phyloP scores from a whole-genome alignment of 108 stramenopile genomes.

The Skeletonema grethae region DNA sequence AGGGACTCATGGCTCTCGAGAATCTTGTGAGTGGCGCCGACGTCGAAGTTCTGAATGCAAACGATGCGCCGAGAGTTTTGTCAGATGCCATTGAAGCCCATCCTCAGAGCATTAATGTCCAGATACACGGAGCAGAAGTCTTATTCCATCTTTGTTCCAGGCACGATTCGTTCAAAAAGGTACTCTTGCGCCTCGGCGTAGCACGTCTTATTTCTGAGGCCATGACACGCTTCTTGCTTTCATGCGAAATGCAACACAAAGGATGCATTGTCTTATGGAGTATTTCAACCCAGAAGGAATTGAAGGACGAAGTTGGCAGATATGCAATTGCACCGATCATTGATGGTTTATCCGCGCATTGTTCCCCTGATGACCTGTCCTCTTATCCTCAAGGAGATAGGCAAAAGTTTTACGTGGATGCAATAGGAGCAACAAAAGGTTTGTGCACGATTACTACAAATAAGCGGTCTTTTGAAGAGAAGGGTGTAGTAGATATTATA shows the following conservation, averaged over 20 bases:
- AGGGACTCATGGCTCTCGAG: constrained; percentile 29
- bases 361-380: constrained; percentile 1
- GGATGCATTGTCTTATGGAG: constrained; percentile 29
- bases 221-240: constrained; percentile 22
- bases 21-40: constrained; percentile 39
- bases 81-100: not conserved
- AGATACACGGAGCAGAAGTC: constrained; percentile 2
- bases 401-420: constrained; percentile 19
- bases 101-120: constrained; percentile 9
- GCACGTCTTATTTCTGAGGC: constrained; percentile 16
- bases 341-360: constrained; percentile 29
- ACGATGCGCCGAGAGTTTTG: constrained; percentile 2
- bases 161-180: constrained; percentile 21
- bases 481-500: constrained; percentile 33
- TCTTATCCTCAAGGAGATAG: not conserved
- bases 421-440: constrained; percentile 26
- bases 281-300: constrained; percentile 13
- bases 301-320: constrained; percentile 28
- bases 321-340: constrained; percentile 18
- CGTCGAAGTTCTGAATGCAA: constrained; percentile 22
- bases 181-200: constrained; percentile 14
- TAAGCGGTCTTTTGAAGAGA: constrained; percentile 18
- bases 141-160: constrained; percentile 5
- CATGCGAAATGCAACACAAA: constrained; percentile 18
- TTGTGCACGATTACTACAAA: constrained; percentile 9